Percentiles rank a stretch among this genome's conserved stretches.
phyloP scores from a whole-genome alignment of 176 grass and related monocot species.

The Alopecurus myosuroides region DNA sequence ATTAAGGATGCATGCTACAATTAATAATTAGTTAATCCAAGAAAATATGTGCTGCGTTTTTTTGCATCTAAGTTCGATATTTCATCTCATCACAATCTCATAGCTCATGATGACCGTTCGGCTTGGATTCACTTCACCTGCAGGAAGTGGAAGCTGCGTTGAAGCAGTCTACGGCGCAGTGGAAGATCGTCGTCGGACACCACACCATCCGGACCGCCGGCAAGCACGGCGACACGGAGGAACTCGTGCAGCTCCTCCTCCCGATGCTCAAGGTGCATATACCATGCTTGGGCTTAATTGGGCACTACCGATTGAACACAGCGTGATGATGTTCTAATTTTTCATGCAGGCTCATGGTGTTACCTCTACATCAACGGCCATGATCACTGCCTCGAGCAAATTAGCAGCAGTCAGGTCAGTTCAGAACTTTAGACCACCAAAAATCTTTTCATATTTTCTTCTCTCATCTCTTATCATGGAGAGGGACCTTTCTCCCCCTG shows the following conservation, averaged over 20 bases:
- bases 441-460: neutral
- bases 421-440: too few species aligned
- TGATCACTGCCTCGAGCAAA: conserved; percentile 73
- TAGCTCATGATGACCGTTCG: neutral
- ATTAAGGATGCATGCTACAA: too few species aligned
- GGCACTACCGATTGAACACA: neutral
- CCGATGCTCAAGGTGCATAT: too few species aligned
- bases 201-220: conserved; percentile 63
- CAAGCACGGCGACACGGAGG: conserved; percentile 48
- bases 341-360: conserved; percentile 38
- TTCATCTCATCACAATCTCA: neutral
- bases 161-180: conserved; percentile 39
- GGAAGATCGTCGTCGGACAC: conserved; percentile 80
- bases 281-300: too few species aligned
- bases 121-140: neutral
- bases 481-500: neutral
- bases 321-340: neutral
- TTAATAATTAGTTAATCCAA: neutral
- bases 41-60: too few species aligned
- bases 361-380: conserved; percentile 73
- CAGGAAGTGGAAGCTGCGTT: conserved; percentile 47
- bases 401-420: conserved; percentile 70
- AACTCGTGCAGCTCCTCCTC: conserved; percentile 53
- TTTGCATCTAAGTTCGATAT: too few species aligned
- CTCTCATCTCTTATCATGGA: neutral